phyloP scores from a whole-genome alignment of 148 eudicot species.

The Dysphania ambrosioides region DNA sequence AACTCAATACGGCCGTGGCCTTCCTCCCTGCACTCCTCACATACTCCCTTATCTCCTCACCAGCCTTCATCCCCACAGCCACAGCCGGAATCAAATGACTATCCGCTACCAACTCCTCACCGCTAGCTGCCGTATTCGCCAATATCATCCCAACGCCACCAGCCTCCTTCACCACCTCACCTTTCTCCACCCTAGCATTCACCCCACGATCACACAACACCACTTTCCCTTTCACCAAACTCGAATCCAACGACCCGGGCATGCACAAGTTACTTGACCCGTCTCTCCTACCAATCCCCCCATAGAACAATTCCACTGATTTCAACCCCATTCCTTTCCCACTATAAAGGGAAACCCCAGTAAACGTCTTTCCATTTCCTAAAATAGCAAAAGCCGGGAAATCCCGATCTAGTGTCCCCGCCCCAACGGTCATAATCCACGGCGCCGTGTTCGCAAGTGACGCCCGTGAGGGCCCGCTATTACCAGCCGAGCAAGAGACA shows the following conservation, averaged over 20 bases:
- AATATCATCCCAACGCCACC: constrained; percentile 86
- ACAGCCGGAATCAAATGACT: constrained; percentile 74
- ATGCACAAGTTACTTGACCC: constrained; percentile 58
- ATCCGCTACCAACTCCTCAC: constrained; percentile 93
- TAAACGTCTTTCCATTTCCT: constrained; percentile 41
- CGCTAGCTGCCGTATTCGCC: constrained; percentile 76
- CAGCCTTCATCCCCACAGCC: constrained; percentile 69
- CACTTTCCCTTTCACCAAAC: constrained; percentile 56
- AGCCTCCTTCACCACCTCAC: constrained; percentile 62
- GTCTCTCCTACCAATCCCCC: constrained; percentile 20
- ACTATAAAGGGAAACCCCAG: constrained; percentile 71
- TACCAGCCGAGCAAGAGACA: constrained; percentile 84
- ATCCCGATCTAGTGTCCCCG: constrained; percentile 81
- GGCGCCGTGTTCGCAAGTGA: constrained; percentile 73
- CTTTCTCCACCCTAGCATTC: constrained; percentile 75
- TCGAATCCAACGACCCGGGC: constrained; percentile 63
- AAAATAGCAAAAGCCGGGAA: constrained; percentile 58
- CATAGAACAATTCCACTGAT: constrained; percentile 45
- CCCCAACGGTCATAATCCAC: constrained; percentile 95
- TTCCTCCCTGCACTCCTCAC: constrained; percentile 25
- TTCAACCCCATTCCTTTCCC: constrained; percentile 67
- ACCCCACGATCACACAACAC: constrained; percentile 80
- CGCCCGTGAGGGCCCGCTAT: constrained; percentile 57
- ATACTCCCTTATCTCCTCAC: constrained; percentile 54
- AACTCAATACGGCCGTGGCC: constrained; percentile 58